These are phyloP conservation scores for Zygoascus flipseniorum DNA, from an alignment of 805 yeast species.

Conservation along the genomic window DNA sequence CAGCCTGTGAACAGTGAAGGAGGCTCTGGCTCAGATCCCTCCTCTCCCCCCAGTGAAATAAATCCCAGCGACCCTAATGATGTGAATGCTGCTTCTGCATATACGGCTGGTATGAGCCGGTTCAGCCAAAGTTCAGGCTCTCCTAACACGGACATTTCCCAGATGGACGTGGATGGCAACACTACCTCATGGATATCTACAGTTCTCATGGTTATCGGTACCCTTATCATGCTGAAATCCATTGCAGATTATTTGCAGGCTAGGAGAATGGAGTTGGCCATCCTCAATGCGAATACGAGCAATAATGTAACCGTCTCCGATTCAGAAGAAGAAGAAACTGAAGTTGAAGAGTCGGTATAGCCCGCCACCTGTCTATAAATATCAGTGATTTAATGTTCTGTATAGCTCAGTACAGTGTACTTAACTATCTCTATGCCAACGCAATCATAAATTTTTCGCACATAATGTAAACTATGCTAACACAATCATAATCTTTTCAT, in stretches of 20 bases:
- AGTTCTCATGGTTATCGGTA: conserved; percentile 59
- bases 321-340: conserved; percentile 2
- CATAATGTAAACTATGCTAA: conserved; percentile 84
- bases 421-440: background rate
- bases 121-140: conserved; percentile 9
- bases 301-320: background rate
- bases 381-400: background rate
- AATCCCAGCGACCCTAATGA: conserved; percentile 53
- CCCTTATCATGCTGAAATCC: conserved; percentile 56
- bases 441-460: conserved; percentile 79
- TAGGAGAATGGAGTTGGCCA: conserved; percentile 62
- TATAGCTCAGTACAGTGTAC: background rate
- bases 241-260: conserved; percentile 65
- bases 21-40: conserved; percentile 12
- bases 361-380: background rate
- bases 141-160: conserved; percentile 3
- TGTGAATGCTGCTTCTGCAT: conserved; percentile 31
- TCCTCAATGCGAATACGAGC: conserved; percentile 27
- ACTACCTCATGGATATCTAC: conserved; percentile 43
- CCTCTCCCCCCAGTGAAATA: conserved; percentile 29
- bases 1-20: conserved; percentile 19
- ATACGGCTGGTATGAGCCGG: conserved; percentile 10
- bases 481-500: conserved; percentile 76
- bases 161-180: conserved; percentile 5
- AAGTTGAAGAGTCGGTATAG: background rate